phyloP scores from a whole-genome alignment of 2,329 filamentous ascomycete species.

The Nemania serpens region DNA sequence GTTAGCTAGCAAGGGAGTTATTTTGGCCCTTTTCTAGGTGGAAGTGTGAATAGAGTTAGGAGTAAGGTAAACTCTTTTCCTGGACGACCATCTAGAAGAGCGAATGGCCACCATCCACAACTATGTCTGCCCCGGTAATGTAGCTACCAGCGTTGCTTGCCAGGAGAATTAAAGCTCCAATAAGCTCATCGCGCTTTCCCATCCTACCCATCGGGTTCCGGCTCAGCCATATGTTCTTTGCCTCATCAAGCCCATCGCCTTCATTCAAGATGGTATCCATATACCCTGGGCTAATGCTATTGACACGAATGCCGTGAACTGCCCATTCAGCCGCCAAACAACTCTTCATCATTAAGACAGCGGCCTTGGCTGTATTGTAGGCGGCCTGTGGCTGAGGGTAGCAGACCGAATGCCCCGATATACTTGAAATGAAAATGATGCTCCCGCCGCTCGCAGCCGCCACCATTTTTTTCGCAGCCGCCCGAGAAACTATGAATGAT shows the following conservation, averaged over 20 bases:
- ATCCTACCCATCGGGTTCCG: not conserved
- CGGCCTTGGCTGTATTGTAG: not conserved
- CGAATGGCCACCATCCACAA: not conserved
- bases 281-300: conserved; percentile 7
- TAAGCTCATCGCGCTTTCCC: not conserved
- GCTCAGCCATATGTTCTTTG: not conserved
- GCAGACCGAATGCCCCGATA: not conserved
- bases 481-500: not conserved
- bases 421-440: not conserved
- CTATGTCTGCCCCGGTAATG: not conserved
- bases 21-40: no score
- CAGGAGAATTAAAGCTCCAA: not conserved
- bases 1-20: no score
- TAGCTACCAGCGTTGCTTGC: not conserved
- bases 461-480: not conserved
- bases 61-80: no score
- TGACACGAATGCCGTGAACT: conserved; percentile 1
- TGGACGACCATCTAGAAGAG: no score
- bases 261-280: conserved; percentile 5
- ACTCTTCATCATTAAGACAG: conserved; percentile 5
- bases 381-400: conserved; percentile 2
- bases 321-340: conserved; percentile 7
- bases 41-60: no score
- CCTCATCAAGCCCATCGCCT: not conserved
- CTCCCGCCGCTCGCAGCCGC: not conserved